These are phyloP conservation scores for Glycine soja DNA, from an alignment of 306 rosid species.

Conservation along the genomic window DNA sequence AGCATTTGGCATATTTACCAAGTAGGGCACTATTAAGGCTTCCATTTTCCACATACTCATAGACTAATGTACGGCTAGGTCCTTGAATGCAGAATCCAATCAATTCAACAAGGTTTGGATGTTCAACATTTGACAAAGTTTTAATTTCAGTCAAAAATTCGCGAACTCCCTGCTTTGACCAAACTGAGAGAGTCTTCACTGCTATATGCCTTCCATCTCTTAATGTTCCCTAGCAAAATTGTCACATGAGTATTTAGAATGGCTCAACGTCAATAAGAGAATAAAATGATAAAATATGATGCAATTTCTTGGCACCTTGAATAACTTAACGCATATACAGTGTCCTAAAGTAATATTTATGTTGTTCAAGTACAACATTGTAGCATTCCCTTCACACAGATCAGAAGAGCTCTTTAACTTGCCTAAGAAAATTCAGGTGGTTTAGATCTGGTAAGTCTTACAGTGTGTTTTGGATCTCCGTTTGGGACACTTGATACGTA, in stretches of 20 bases:
- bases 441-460: no score
- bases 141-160: constrained; percentile 86
- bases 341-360: not conserved
- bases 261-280: constrained; percentile 15
- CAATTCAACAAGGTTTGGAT: constrained; percentile 90
- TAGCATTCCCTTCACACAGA: no score
- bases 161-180: constrained; percentile 87
- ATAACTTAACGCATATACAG: not conserved
- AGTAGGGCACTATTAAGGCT: constrained; percentile 77
- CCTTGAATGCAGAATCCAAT: constrained; percentile 85
- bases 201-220: constrained; percentile 71
- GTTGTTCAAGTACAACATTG: no score
- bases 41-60: constrained; percentile 82
- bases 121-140: constrained; percentile 79
- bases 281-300: constrained; percentile 27
- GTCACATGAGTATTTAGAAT: constrained; percentile 26
- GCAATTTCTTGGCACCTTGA: constrained; percentile 5
- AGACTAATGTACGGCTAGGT: constrained; percentile 76
- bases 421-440: no score
- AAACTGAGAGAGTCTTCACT: constrained; percentile 86
- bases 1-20: constrained; percentile 56
- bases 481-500: no score
- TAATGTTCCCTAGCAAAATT: constrained; percentile 75
- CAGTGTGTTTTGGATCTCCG: no score
- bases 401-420: no score